Base-by-base conservation (phyloP, 2,329 filamentous ascomycete species). In the Clonostachys solani region DNA sequence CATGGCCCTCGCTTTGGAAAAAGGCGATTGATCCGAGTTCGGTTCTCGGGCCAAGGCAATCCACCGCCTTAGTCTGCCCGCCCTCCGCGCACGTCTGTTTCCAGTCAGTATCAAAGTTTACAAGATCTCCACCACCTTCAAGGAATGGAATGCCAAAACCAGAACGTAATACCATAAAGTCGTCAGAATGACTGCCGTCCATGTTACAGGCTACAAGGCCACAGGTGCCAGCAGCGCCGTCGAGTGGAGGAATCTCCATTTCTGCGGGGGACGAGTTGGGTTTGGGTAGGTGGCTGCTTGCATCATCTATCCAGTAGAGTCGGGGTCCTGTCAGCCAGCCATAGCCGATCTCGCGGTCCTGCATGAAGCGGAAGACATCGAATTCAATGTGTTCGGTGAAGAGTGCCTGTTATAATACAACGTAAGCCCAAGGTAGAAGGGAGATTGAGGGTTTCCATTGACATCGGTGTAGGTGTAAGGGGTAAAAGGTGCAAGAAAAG, bases 321-420 rank as follows among this genome's bases (percentile, higher is more conserved):
- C 23, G 23, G 9, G 23, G 23, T 29, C 23, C 23, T 8, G 23
- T 10, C 4, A 29, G 23, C 23, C 23, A 81, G 12, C 78, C 89
- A 60, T 94, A 94, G 12, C 83, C 87, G 61, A 92, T 87, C 61
- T 90, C 84, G 62, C 89, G 82, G 59, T 95, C 89, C 52, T 83
- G 76, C 88, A 95, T 92, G 71, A 85, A 92, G 42, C 83, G 81
- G 71, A 95, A 95, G 33, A 94, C 81, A 59, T 95, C 90, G 60
- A 95, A 94, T 60, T 90, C 83, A 52, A 95, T 80, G 51, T 78
- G 65, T 50, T 77, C 78, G 48, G 70, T 73, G 53, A 80, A 79
- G 41, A 77, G 69, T 6, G 78, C 70, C 77, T 80, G 48, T 29
- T n/a, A 35, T 19, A 8, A 42, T 57, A 40, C 54, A 54, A 29